Evolutionary conservation across 148 eudicot species (phyloP).

Genomic region (Rhododendron molle): DNA sequence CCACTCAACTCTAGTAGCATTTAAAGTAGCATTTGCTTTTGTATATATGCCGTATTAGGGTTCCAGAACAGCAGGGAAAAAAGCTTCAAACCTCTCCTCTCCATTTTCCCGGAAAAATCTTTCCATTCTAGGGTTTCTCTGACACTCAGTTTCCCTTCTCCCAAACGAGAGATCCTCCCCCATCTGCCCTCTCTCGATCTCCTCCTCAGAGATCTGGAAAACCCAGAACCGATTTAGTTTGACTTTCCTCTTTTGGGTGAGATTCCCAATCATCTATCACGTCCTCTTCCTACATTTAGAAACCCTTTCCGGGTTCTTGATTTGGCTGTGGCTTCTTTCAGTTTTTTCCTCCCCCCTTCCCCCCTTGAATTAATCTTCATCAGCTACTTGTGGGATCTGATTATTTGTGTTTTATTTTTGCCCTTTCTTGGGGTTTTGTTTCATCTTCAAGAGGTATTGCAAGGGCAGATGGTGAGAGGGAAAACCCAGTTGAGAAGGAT

Average conservation of each 20-base stretch:
- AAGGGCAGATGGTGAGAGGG: conserved; percentile 57
- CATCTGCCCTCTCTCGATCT: background rate
- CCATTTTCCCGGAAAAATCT: conserved; percentile 1
- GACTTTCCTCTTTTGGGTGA: conserved; percentile 1
- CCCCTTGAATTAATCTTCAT: background rate
- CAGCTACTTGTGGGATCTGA: background rate
- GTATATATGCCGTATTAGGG: background rate
- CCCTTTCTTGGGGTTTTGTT: background rate
- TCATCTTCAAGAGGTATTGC: background rate
- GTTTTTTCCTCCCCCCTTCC: background rate
- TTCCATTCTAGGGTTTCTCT: conserved; percentile 33
- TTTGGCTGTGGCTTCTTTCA: background rate
- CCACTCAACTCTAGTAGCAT: background rate
- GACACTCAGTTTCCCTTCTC: background rate
- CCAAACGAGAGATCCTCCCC: background rate
- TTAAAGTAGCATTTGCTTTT: background rate
- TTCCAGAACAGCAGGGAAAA: background rate
- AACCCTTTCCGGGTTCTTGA: background rate
- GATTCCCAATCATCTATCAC: background rate
- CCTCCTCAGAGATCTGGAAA: conserved; percentile 9
- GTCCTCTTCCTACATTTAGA: background rate
- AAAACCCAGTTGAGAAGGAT: conserved; percentile 67
- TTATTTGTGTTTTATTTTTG: background rate
- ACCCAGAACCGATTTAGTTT: conserved; percentile 9
- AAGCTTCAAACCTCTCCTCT: background rate